Base-by-base conservation (phyloP, 2,329 filamentous ascomycete genomes). In the Malbranchea cinnamomea region DNA sequence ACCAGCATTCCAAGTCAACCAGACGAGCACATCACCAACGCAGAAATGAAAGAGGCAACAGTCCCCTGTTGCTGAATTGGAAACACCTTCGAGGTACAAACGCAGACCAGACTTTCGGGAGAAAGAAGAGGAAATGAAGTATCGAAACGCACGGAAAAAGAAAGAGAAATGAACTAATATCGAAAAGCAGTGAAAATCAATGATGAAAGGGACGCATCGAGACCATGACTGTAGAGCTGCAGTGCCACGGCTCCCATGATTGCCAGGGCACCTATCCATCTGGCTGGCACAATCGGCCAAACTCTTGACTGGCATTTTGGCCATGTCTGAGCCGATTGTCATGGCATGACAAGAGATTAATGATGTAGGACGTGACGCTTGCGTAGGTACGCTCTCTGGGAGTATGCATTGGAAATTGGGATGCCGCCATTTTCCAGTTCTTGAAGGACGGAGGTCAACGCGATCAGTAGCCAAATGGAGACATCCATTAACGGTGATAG, bases 191-290 rank as follows among this genome's bases (percentile, higher is more conserved):
- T n/a, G n/a, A n/a, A n/a, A n/a, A n/a, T n/a, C n/a, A n/a, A n/a
- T n/a, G n/a, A n/a, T n/a, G n/a, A n/a, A n/a, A n/a, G n/a, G n/a
- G n/a, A n/a, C n/a, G n/a, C n/a, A 5, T 42, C 37, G 12, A 52
- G 37, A 41, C 51, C 47, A 7, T 35, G 31, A 8, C 27, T 40
- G 26, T 37, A 47, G 51, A 11, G 45, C 23, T 29, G 51, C 41
- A 7, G 40, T 33, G 9, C 37, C 24, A 17, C 39, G 17, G 32
- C 49, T 49, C 19, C 47, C 45, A 26, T 42, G 36, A 20, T 52
- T 17, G 38, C 11, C 22, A 39, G 26, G 14, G 32, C 32, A 6
- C 17, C n/a, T n/a, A n/a, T n/a, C 26, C 18, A 28, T 39, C 27
- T 41, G 35, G 21, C 26, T 33, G 6, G 26, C 20, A 17, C 28